Evolutionary conservation across 179 eudicot genomes (phyloP).

Genomic region (Silene noctiflora): DNA sequence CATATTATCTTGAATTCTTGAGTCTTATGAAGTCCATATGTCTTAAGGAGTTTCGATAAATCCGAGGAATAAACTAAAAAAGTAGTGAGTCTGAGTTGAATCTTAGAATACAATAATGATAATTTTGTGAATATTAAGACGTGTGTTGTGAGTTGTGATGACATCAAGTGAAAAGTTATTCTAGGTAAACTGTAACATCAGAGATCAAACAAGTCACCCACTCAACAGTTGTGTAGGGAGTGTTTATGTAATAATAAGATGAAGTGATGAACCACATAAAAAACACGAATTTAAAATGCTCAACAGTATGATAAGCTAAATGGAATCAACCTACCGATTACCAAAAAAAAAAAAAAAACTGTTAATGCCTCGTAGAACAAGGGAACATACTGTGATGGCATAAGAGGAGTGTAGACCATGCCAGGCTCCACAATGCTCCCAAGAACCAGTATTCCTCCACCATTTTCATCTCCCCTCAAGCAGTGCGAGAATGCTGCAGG

Average conservation of each 20-base stretch:
- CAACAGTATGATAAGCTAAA: neutral
- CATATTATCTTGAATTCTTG: neutral
- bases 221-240: neutral
- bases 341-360: neutral
- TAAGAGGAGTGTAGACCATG: conserved; percentile 90
- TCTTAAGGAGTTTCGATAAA: neutral
- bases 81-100: neutral
- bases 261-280: neutral
- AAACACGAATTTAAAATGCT: neutral
- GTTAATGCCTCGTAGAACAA: neutral
- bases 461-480: conserved; percentile 63
- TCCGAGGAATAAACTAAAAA: neutral
- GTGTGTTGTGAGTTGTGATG: too few species aligned
- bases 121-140: neutral
- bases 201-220: neutral
- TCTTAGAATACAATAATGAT: neutral
- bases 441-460: conserved; percentile 90
- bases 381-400: conserved; percentile 78
- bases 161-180: neutral
- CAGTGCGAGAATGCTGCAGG: conserved; percentile 92
- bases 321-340: neutral
- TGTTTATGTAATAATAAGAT: neutral
- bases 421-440: conserved; percentile 90
- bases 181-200: neutral
- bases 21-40: neutral